Conservation (phyloP, 345 rosid species). For the Linum lewisii region DNA sequence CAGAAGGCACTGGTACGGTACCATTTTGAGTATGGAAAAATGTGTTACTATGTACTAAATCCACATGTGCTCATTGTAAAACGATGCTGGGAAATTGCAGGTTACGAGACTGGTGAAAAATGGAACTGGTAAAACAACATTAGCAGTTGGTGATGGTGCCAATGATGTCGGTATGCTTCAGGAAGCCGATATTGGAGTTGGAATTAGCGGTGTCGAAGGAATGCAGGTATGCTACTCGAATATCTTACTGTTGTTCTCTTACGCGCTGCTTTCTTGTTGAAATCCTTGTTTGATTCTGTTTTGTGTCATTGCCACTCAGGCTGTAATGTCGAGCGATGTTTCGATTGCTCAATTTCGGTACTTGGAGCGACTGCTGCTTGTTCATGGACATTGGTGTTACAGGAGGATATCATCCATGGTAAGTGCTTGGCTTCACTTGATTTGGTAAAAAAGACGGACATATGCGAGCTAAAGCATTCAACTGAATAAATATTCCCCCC, state of each 20-base stretch:
- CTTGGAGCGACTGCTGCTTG: conserved; percentile 81
- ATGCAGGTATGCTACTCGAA: conserved; percentile 57
- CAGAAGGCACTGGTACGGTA: conserved; percentile 83
- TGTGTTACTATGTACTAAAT: background rate
- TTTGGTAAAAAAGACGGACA: background rate
- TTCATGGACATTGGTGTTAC: conserved; percentile 99
- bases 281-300: background rate
- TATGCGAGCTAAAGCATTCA: background rate
- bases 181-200: conserved; percentile 93
- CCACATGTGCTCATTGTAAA: conserved; percentile 1
- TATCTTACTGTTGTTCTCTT: background rate
- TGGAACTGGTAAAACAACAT: conserved; percentile 73
- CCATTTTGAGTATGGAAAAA: background rate
- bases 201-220: conserved; percentile 96
- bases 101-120: conserved; percentile 87
- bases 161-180: conserved; percentile 99
- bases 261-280: background rate
- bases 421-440: background rate
- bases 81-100: conserved; percentile 26
- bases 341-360: conserved; percentile 84
- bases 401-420: conserved; percentile 94
- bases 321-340: conserved; percentile 96
- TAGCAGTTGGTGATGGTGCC: conserved; percentile 94
- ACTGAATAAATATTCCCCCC: background rate
- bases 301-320: conserved; percentile 37